A percentile compares a stretch with the other conserved stretches of the same genome.
These are phyloP conservation scores for Xanthoconium separans DNA, from an alignment of 1,284 basidiomycete genomes.

Conservation along the genomic window DNA sequence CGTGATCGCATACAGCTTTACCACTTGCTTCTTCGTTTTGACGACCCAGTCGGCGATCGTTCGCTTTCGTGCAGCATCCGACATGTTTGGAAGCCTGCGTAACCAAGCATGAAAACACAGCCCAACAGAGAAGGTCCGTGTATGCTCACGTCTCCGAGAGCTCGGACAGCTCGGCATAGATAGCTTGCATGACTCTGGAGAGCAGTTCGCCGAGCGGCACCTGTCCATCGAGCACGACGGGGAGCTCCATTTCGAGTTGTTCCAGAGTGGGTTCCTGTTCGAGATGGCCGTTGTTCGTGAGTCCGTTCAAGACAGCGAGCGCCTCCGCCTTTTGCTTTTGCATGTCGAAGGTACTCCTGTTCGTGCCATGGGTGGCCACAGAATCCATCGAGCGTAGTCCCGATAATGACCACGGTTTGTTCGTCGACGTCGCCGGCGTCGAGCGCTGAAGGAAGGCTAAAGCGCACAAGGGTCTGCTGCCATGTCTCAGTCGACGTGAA, in stretches of 20 bases:
- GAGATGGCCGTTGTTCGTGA: slow-evolving; percentile 31
- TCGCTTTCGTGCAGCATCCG: slow-evolving; percentile 79
- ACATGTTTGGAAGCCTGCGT: slow-evolving; percentile 76
- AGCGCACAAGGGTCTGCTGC: not conserved
- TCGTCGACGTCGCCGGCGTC: slow-evolving; percentile 9
- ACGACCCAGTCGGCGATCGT: slow-evolving; percentile 86
- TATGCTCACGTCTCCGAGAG: slow-evolving; percentile 78
- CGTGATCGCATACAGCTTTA: slow-evolving; percentile 83
- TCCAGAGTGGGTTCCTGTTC: slow-evolving; percentile 48
- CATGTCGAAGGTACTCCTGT: slow-evolving; percentile 20
- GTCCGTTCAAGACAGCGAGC: slow-evolving; percentile 32
- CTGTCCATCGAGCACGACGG: slow-evolving; percentile 73
- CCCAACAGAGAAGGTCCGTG: not conserved
- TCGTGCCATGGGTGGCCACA: slow-evolving; percentile 14
- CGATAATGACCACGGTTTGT: not conserved
- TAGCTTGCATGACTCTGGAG: slow-evolving; percentile 72
- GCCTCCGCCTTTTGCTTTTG: slow-evolving; percentile 32
- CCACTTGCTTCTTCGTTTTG: slow-evolving; percentile 83
- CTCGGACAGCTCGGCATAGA: slow-evolving; percentile 82
- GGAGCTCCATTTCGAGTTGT: slow-evolving; percentile 72
- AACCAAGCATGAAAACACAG: not conserved
- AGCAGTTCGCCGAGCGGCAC: slow-evolving; percentile 73
- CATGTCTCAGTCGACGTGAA: slow-evolving; percentile 14
- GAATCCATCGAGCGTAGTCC: slow-evolving; percentile 14
- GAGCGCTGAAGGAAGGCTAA: not conserved